Percentiles rank a stretch among this genome's conserved stretches.
Conservation (phyloP, 495 filamentous ascomycete species). For the Podospora pseudocomata region DNA sequence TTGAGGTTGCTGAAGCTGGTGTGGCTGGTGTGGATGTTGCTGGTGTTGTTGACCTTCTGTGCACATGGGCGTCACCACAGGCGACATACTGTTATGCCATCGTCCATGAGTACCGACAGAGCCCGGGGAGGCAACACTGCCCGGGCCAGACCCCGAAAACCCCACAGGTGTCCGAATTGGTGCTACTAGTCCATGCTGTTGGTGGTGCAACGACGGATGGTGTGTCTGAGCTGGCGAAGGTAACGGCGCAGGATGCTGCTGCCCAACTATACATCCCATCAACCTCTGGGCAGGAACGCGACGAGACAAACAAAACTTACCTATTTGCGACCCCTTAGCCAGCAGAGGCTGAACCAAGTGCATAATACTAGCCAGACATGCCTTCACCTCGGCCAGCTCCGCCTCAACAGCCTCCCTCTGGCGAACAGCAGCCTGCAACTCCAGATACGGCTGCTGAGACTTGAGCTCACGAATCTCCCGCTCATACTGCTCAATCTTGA, state of each 20-base stretch:
- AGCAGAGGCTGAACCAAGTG: constrained; percentile 62
- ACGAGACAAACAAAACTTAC: background rate
- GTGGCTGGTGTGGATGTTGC: constrained; percentile 18
- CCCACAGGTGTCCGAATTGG: constrained; percentile 24
- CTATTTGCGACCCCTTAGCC: constrained; percentile 20
- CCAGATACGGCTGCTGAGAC: constrained; percentile 71
- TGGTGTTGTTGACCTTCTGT: constrained; percentile 17
- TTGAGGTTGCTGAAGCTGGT: constrained; percentile 19
- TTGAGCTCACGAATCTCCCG: constrained; percentile 44
- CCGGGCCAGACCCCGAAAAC: constrained; percentile 33
- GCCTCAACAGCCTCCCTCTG: constrained; percentile 66
- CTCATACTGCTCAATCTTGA: constrained; percentile 64
- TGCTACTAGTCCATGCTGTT: constrained; percentile 11
- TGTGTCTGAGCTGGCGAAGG: constrained; percentile 16
- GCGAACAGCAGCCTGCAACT: constrained; percentile 65
- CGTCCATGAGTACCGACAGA: constrained; percentile 24
- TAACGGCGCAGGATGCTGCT: constrained; percentile 4
- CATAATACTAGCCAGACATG: constrained; percentile 56
- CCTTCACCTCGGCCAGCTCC: constrained; percentile 68
- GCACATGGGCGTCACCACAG: constrained; percentile 15
- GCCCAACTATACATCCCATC: constrained; percentile 1
- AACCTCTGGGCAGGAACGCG: background rate
- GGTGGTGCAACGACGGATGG: background rate
- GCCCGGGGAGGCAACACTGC: constrained; percentile 37
- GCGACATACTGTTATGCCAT: constrained; percentile 30